A percentile compares a stretch with the other conserved stretches of the same genome.
Conservation (phyloP, 2,329 filamentous ascomycete species). For the Botrytis aclada region DNA sequence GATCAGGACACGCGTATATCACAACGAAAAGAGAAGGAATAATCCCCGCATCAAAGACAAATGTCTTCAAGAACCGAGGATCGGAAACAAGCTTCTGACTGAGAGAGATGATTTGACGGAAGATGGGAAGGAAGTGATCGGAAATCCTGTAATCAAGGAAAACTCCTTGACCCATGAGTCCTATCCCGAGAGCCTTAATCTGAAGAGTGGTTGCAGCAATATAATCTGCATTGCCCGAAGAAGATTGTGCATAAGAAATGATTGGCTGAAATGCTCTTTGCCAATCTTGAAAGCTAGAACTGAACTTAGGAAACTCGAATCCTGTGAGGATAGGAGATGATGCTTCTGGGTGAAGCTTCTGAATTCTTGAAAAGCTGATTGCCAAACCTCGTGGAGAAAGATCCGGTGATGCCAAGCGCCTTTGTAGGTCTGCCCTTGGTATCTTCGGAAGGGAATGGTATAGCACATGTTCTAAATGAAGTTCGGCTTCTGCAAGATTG, state of each 20-base stretch:
- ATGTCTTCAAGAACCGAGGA: slow-evolving; percentile 25
- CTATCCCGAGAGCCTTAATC: slow-evolving; percentile 20
- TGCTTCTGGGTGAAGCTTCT: slow-evolving; percentile 15
- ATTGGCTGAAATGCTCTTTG: slow-evolving; percentile 25
- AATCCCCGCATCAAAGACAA: slow-evolving; percentile 30
- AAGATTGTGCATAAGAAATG: slow-evolving; percentile 14
- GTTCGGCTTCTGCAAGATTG: slow-evolving; percentile 15
- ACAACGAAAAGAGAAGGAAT: slow-evolving; percentile 28
- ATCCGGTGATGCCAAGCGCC: slow-evolving; percentile 16
- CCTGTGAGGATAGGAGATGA: slow-evolving; percentile 17
- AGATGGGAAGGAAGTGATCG: slow-evolving; percentile 17
- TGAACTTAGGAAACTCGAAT: slow-evolving; percentile 19
- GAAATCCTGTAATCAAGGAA: slow-evolving; percentile 7
- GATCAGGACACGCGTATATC: slow-evolving; percentile 22
- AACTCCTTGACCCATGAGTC: slow-evolving; percentile 22
- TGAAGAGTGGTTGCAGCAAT: slow-evolving; percentile 26
- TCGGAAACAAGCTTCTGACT: slow-evolving; percentile 20
- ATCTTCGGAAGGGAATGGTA: slow-evolving; percentile 17
- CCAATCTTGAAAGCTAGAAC: slow-evolving; percentile 24
- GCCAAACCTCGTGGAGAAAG: slow-evolving; percentile 20
- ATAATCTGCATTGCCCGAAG: slow-evolving; percentile 18
- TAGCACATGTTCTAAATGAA: slow-evolving; percentile 14
- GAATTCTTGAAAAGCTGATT: slow-evolving; percentile 17
- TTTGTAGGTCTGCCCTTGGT: slow-evolving; percentile 16
- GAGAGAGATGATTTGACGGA: slow-evolving; percentile 25